A percentile compares a stretch with the other conserved stretches of the same genome.
These are phyloP conservation scores for Penicillium digitatum DNA, from an alignment of 2,329 filamentous ascomycete species.

Conservation along the genomic window DNA sequence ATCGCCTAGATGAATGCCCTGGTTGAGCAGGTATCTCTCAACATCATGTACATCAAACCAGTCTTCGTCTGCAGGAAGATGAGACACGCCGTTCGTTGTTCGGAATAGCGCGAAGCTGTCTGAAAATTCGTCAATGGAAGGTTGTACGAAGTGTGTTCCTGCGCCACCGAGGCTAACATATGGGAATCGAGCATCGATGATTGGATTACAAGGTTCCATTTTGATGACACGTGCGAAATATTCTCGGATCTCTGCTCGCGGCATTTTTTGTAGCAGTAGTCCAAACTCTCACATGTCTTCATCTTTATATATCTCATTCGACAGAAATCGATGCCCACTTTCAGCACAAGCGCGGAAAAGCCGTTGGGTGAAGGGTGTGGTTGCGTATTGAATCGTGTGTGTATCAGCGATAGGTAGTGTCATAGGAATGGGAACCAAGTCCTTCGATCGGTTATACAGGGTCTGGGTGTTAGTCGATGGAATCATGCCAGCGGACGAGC, in stretches of 20 bases:
- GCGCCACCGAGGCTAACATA: conserved; percentile 16
- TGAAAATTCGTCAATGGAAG: not conserved
- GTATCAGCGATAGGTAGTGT: not conserved
- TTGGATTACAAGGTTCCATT: conserved; percentile 12
- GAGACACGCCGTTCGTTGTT: conserved; percentile 10
- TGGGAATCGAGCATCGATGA: conserved; percentile 13
- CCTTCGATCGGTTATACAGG: not conserved
- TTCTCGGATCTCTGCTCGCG: conserved; percentile 10
- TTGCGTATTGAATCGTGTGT: conserved; percentile 10
- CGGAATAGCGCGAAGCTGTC: conserved; percentile 3
- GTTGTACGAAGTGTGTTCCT: conserved; percentile 8
- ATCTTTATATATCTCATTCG: conserved; percentile 1
- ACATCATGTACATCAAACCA: conserved; percentile 24
- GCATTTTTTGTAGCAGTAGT: conserved; percentile 7
- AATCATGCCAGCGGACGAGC: not conserved
- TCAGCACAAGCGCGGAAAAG: conserved; percentile 12
- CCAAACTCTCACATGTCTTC: conserved; percentile 13
- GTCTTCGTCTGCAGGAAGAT: conserved; percentile 11
- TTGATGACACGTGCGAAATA: conserved; percentile 18
- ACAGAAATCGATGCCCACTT: conserved; percentile 11
- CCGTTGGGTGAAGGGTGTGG: conserved; percentile 12
- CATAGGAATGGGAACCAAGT: not conserved
- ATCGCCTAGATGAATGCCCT: conserved; percentile 1
- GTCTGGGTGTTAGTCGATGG: not conserved
- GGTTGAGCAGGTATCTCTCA: conserved; percentile 15